Evolutionary conservation across 2,329 filamentous ascomycete genomes (phyloP), one percentile per base, ranked within the genome.

Genomic region (Pleochaeta shiraiana): DNA sequence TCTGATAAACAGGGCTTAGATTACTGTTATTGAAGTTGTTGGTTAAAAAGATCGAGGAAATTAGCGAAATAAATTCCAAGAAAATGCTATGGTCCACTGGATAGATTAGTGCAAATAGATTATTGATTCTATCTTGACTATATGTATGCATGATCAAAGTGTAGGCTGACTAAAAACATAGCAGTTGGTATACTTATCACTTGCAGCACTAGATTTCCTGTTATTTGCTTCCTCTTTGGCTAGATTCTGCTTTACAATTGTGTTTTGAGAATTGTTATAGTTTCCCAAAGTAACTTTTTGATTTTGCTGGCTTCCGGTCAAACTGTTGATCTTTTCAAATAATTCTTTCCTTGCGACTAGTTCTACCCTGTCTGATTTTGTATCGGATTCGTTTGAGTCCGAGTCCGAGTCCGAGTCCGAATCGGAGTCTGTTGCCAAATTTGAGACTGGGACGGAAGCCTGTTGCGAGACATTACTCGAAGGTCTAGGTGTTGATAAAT

Each of bases 401-500:
- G 62, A 64, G n/a, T 34, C 43, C 24, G 62, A 64, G n/a, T 33
- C 39, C 11, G 57, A 31, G 21, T 37, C 34, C 16, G 34, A 37
- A 16, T 37, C 34, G 16, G 16, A 37, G 7, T 37, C n/a, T 53
- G 19, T 7, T 63, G 1, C 34, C 16, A 37, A 7, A 37, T 16
- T 37, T 37, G 65, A 65, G 21, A 65, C 64, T 33, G 47, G n/a
- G 47, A 9, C n/a, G 47, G n/a, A n/a, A n/a, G n/a, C n/a, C n/a
- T 21, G 7, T 53, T 53, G 7, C 7, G 47, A 21, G 26, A 28
- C n/a, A 6, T 7, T 9, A 28, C 7, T 53, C 47, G 47, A 53
- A 9, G 47, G 47, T 53, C 26, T 53, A 21, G 7, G 6, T 53
- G n/a, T 53, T 21, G n/a, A 21, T 53, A 7, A 6, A 53, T 6